A percentile compares a stretch with the other conserved stretches of the same genome.
These are phyloP conservation scores for Cutaneotrichosporon spelunceum DNA, from an alignment of 1,284 basidiomycete genomes.

Conservation along the genomic window DNA sequence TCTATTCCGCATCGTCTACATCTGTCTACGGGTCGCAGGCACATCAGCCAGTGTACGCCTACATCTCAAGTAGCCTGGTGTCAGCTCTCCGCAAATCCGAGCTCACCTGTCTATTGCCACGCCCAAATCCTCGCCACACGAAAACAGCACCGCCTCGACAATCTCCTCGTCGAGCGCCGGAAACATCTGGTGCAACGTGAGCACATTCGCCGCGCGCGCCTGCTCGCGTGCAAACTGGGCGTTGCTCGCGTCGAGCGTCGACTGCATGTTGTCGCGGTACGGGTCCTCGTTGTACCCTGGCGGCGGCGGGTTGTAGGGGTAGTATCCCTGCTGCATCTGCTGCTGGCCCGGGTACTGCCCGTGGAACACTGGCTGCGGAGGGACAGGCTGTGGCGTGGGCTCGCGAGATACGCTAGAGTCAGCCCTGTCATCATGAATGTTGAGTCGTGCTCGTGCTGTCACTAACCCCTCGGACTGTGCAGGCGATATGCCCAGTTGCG, in stretches of 20 bases:
- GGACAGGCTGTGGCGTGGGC: slow-evolving; percentile 10
- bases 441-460: no score
- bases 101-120: slow-evolving; percentile 68
- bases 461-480: slow-evolving; percentile 11
- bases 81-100: slow-evolving; percentile 10
- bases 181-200: slow-evolving; percentile 82
- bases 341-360: background rate
- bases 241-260: slow-evolving; percentile 36
- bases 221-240: slow-evolving; percentile 33
- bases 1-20: background rate
- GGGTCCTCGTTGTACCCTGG: background rate
- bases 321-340: background rate
- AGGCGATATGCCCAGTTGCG: slow-evolving; percentile 24
- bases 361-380: background rate
- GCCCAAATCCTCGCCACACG: slow-evolving; percentile 81
- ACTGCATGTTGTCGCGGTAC: slow-evolving; percentile 25
- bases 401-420: slow-evolving; percentile 13
- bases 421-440: background rate
- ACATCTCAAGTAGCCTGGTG: slow-evolving; percentile 25
- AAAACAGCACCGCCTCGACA: slow-evolving; percentile 79
- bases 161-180: slow-evolving; percentile 74
- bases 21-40: background rate
- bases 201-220: slow-evolving; percentile 45
- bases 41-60: no score
- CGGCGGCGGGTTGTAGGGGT: slow-evolving; percentile 1